Evolutionary conservation across 2,329 filamentous ascomycete genomes (phyloP), one percentile per base, ranked within the genome.

Genomic region (Penicillium decumbens): DNA sequence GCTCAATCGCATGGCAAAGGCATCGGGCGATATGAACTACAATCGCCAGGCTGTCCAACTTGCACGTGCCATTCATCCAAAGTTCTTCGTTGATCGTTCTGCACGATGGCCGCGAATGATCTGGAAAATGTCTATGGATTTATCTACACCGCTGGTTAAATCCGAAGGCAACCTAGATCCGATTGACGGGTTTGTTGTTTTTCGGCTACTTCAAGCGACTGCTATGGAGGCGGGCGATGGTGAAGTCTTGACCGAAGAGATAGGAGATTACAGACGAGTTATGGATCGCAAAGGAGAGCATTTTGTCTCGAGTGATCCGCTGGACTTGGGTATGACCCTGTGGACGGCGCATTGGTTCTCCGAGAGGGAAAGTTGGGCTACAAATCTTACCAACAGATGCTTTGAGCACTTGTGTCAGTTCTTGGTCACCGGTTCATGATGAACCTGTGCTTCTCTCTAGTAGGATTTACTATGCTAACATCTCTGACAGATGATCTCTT

Each of bases 261-360:
- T 81, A n/a, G 66, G 58, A 0, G 77, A 81, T 42, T 82, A 82
- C 54, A 64, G 69, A 42, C 66, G 66, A 9, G 70, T 81, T 3
- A 77, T 81, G 70, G 61, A 64, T 23, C 62, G 69, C 0, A 74
- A 75, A 43, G 74, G 74, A 1, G 62, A 70, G 15, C 61, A 76
- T 43, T 72, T 69, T 37, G 68, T 75, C 3, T 79, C 76, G 25
- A 63, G 60, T 3, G 80, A 82, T 61, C 66, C 75, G 15, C 62
- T 82, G n/a, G 80, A 83, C 57, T 60, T 83, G 38, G 80, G 80
- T 0, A 82, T 83, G 80, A 76, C 78, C 1, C 59, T 83, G 24
- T 83, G 80, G 80, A 76, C 76, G 39, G 71, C 71, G 20, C 78
- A 81, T 51, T 78, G 80, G 65, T 73, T 75, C 50, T 63, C 62